phyloP scores from a whole-genome alignment of 2,329 filamentous ascomycete species.

The Ophiocordyceps camponoti-rufipedis region DNA sequence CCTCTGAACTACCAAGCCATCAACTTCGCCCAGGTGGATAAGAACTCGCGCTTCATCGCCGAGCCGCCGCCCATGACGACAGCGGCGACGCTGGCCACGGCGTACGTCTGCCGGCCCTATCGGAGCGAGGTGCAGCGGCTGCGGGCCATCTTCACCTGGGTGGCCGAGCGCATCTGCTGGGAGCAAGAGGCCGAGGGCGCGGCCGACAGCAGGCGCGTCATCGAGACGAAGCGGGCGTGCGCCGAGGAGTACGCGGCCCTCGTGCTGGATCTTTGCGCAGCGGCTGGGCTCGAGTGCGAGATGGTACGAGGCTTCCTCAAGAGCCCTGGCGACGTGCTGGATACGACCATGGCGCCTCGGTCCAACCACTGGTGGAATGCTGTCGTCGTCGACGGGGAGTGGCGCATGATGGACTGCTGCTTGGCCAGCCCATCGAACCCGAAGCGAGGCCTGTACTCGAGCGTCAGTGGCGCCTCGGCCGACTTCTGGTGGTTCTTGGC shows the following conservation, averaged over 20 bases:
- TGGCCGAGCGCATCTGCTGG: slow-evolving; percentile 87
- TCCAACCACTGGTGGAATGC: slow-evolving; percentile 98
- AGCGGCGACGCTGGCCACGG: slow-evolving; percentile 66
- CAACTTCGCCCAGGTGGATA: slow-evolving; percentile 79
- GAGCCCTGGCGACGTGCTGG: slow-evolving; percentile 63
- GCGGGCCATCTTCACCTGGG: slow-evolving; percentile 93
- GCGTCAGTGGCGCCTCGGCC: slow-evolving; percentile 46
- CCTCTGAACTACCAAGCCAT: slow-evolving; percentile 65
- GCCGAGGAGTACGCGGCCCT: slow-evolving; percentile 79
- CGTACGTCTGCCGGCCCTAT: slow-evolving; percentile 85
- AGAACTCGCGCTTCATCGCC: slow-evolving; percentile 81
- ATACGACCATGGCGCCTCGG: slow-evolving; percentile 65
- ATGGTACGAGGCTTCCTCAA: slow-evolving; percentile 84
- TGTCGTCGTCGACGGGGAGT: slow-evolving; percentile 81
- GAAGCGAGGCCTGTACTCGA: slow-evolving; percentile 59
- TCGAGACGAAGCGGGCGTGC: slow-evolving; percentile 68
- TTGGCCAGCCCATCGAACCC: slow-evolving; percentile 85
- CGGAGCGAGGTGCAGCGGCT: slow-evolving; percentile 84
- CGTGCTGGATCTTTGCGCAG: slow-evolving; percentile 83
- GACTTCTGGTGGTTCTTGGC: slow-evolving; percentile 92
- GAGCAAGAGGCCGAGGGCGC: slow-evolving; percentile 86
- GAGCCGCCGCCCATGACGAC: slow-evolving; percentile 69
- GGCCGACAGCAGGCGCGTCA: slow-evolving; percentile 64
- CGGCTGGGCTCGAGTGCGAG: slow-evolving; percentile 76
- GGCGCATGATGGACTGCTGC: slow-evolving; percentile 91